A percentile compares a stretch with the other conserved stretches of the same genome.
These are phyloP conservation scores for Furcasterigmium sp. DNA, from an alignment of 2,329 filamentous ascomycete species.

Conservation along the genomic window DNA sequence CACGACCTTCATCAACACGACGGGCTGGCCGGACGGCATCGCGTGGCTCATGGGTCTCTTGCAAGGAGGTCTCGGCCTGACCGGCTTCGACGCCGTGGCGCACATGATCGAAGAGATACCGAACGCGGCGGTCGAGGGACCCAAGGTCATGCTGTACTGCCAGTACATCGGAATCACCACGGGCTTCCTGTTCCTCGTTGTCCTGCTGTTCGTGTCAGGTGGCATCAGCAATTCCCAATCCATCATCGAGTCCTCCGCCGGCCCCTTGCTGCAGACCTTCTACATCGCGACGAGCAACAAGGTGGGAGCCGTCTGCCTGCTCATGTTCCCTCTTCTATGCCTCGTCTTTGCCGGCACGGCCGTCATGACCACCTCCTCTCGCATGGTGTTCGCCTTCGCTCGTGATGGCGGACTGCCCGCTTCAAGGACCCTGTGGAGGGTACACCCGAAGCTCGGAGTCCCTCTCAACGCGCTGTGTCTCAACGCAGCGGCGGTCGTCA, in stretches of 20 bases:
- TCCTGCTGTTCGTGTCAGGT: constrained; percentile 56
- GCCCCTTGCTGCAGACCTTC: constrained; percentile 58
- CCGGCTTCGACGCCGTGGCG: constrained; percentile 26
- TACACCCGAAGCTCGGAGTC: constrained; percentile 56
- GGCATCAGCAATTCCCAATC: constrained; percentile 41
- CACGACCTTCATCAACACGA: constrained; percentile 34
- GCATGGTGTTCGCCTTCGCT: constrained; percentile 65
- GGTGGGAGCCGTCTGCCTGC: constrained; percentile 56
- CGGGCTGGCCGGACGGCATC: constrained; percentile 38
- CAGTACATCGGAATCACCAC: constrained; percentile 58
- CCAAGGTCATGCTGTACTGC: constrained; percentile 42
- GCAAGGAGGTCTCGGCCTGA: constrained; percentile 27
- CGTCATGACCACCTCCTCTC: constrained; percentile 60
- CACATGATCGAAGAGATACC: constrained; percentile 39
- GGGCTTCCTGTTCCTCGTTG: constrained; percentile 56
- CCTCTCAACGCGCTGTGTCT: constrained; percentile 63
- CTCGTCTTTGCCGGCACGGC: constrained; percentile 58
- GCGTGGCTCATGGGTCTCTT: constrained; percentile 41
- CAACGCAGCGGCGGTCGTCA: constrained; percentile 53
- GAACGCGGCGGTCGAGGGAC: constrained; percentile 29
- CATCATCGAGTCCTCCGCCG: constrained; percentile 49
- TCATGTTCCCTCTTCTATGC: constrained; percentile 63
- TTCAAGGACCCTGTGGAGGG: constrained; percentile 52
- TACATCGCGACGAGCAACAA: constrained; percentile 56
- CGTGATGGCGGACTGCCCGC: constrained; percentile 63